Conservation (phyloP, 108 stramenopile genomes). For the Asterionellopsis glacialis region DNA sequence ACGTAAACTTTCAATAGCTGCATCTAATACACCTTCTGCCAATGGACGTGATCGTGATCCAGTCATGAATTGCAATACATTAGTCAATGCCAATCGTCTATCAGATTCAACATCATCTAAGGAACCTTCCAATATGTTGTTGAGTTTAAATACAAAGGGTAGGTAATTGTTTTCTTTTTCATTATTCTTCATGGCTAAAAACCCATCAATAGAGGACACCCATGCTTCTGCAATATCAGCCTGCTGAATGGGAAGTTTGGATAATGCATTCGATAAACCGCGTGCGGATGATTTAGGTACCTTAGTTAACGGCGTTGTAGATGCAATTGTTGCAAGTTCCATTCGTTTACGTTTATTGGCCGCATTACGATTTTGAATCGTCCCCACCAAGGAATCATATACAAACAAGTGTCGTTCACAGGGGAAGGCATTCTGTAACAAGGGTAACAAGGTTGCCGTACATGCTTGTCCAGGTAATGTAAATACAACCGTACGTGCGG, state of each 20-base stretch:
- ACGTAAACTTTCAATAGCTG: slow-evolving; percentile 37
- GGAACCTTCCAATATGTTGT: slow-evolving; percentile 40
- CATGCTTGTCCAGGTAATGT: slow-evolving; percentile 66
- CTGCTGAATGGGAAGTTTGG: slow-evolving; percentile 42
- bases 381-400: slow-evolving; percentile 64
- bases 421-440: slow-evolving; percentile 65
- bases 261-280: slow-evolving; percentile 33
- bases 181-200: slow-evolving; percentile 68
- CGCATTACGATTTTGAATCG: slow-evolving; percentile 22
- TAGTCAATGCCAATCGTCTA: slow-evolving; percentile 52
- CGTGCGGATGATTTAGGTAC: slow-evolving; percentile 30
- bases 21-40: slow-evolving; percentile 43
- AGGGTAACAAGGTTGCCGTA: slow-evolving; percentile 52
- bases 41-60: slow-evolving; percentile 60
- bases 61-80: slow-evolving; percentile 70
- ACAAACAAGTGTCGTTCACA: slow-evolving; percentile 80
- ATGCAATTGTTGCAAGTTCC: background rate
- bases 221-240: slow-evolving; percentile 71
- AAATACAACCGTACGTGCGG: slow-evolving; percentile 47
- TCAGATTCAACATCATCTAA: slow-evolving; percentile 39
- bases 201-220: slow-evolving; percentile 75
- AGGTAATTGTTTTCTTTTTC: slow-evolving; percentile 69
- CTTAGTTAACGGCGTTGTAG: slow-evolving; percentile 4
- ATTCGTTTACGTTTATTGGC: slow-evolving; percentile 2
- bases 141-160: slow-evolving; percentile 69